Conservation (phyloP, 2,329 filamentous ascomycete species). For the Myriosclerotinia curreyana region DNA sequence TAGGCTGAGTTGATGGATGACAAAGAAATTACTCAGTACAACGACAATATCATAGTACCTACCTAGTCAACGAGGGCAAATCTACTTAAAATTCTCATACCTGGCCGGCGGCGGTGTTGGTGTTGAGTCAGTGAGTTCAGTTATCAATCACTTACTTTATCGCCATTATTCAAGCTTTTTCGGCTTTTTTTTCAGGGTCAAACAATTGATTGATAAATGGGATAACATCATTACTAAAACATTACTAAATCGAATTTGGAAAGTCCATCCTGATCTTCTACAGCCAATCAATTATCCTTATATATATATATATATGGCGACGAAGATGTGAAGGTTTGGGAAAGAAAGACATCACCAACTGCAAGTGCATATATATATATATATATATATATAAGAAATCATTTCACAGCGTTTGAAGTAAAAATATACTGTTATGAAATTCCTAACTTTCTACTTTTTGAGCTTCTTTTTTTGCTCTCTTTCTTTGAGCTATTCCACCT, state of each 20-base stretch:
- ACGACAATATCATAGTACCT: neutral
- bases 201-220: neutral
- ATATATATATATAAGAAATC: too few species aligned
- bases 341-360: neutral
- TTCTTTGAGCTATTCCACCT: too few species aligned
- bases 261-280: neutral
- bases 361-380: neutral
- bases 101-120: too few species aligned
- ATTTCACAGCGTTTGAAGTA: neutral
- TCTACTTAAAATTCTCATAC: too few species aligned
- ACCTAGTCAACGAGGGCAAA: too few species aligned
- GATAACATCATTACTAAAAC: neutral
- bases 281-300: neutral
- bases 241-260: conserved; percentile 10
- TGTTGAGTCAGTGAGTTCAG: too few species aligned
- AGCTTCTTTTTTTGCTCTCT: too few species aligned
- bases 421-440: neutral
- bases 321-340: neutral
- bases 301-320: neutral
- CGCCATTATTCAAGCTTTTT: neutral
- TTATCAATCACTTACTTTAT: too few species aligned
- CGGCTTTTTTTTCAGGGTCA: neutral
- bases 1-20: neutral
- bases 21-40: too few species aligned
- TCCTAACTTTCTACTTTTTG: too few species aligned